These are phyloP conservation scores for Phaffia rhodozyma DNA, from an alignment of 1,284 basidiomycete genomes.

Conservation along the genomic window DNA sequence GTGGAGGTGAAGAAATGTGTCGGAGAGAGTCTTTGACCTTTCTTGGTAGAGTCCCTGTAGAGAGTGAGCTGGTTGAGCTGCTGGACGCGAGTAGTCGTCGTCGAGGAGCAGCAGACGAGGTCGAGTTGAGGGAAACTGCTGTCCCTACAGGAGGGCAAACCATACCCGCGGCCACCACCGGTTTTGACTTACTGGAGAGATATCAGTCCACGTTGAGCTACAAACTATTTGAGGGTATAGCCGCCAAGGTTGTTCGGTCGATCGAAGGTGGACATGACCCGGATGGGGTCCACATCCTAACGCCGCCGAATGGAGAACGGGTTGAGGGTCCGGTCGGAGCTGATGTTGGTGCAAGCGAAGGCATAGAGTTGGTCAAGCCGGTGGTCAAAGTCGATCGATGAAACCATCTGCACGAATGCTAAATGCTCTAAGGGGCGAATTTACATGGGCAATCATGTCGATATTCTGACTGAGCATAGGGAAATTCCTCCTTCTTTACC, in stretches of 20 bases:
- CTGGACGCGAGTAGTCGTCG: conserved; percentile 49
- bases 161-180: conserved; percentile 13
- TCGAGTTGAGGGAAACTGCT: not conserved
- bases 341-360: too few relatives aligned
- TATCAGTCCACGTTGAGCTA: conserved; percentile 35
- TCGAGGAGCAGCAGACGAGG: conserved; percentile 4
- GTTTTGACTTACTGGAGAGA: conserved; percentile 33
- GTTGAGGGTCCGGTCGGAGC: too few relatives aligned
- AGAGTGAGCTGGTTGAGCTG: conserved; percentile 77
- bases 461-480: too few relatives aligned
- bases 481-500: too few relatives aligned
- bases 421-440: too few relatives aligned
- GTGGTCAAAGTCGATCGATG: too few relatives aligned
- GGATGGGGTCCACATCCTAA: too few relatives aligned
- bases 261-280: conserved; percentile 18
- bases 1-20: conserved; percentile 82
- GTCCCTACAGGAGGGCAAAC: not conserved
- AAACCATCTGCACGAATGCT: too few relatives aligned
- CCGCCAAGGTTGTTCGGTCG: conserved; percentile 25
- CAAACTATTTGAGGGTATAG: conserved; percentile 34
- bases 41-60: conserved; percentile 84
- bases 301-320: too few relatives aligned
- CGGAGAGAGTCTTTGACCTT: conserved; percentile 59
- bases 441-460: too few relatives aligned
- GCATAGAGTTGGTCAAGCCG: too few relatives aligned